Base-by-base conservation (phyloP, 371 early-diverging fungal genomes). In the Blakeslea trispora region DNA sequence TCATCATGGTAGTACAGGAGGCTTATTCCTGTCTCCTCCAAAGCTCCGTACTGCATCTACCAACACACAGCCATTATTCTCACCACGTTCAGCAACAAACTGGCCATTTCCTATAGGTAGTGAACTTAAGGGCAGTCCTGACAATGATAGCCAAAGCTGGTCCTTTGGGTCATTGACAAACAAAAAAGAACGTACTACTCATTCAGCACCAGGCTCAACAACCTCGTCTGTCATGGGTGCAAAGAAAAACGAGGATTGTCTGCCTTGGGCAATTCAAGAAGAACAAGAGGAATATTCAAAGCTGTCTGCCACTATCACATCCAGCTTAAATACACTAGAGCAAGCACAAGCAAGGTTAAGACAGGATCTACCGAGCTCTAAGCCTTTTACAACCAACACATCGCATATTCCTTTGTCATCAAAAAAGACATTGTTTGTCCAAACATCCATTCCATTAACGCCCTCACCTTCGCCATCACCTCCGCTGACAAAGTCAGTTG, bases 281-380 rank as follows among this genome's bases (percentile, higher is more conserved):
- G 61, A 59, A 45, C 41, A 42, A 17, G 41, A 52, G 46, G 37
- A 50, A 8, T 41, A 47, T 8, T 47, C 31, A 7, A 53, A 41
- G 39, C 37, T 45, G 18, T 24, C 51, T 18, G 19, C 55, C 23
- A 43, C 55, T 6, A 61, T 61, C n/a, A 49, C 23, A 15, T 48
- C 55, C 10, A 73, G 67, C 42, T 18, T 69, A 24, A 48, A 47
- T 37, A 62, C 75, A n/a, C 42, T 75, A 37, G 72, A 69, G 41
- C 63, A 69, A 57, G 75, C 75, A 13, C 75, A 72, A 32, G 75
- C 72, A 3, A 61, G 72, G 22, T 53, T 74, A 6, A 47, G 65
- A 47, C 59, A 59, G 22, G 66, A 65, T 8, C 8, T 44, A 17
- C 21, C 43, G 5, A 3, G 18, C 42, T 42, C 31, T 23, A 50